Evolutionary conservation across 495 filamentous ascomycete genomes (phyloP), one percentile per base, ranked within the genome.

Genomic region (Sabuloglossum arenarium): DNA sequence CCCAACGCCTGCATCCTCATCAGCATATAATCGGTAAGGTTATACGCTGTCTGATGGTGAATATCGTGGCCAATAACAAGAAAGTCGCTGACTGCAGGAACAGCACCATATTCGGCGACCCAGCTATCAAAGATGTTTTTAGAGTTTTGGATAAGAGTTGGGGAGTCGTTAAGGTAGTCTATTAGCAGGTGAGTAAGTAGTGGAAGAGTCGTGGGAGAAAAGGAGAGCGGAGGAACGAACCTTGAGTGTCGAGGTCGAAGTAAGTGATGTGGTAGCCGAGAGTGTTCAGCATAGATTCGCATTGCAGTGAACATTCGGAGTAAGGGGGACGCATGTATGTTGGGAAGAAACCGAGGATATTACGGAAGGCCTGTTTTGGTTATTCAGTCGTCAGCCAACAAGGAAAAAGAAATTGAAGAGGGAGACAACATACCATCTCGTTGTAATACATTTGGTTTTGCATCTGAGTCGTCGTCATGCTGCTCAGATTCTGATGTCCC

Each of bases 241-340:
- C 47, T 1, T 27, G 63, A 43, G 71, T 70, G 43, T 73, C 71
- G 12, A 73, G 49, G 30, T 73, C 69, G 12, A 66, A 71, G 54
- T 70, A 67, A 58, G 67, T 59, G 30, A 73, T 64, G 31, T 70
- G 69, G 34, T 70, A 70, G 0, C 71, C 68, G 59, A 73, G 51
- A 1, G 37, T 50, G 21, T 58, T 47, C 58, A 71, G 61, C 1
- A 64, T 61, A 1, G 19, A n/a, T 11, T 62, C 32, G 56, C 69
- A 73, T 0, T 39, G 57, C 3, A 11, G 21, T 3, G 53, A 56
- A 11, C 37, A 28, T 5, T 21, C 45, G 37, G 70, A 73, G 53
- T 66, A 73, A 0, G 71, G 71, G 1, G 71, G 70, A 0, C 71
- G 67, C 58, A 73, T 71, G 57, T 73, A 73, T 14, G 63, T 69